Evolutionary conservation across 169 alveolate genomes (phyloP), one percentile per base, ranked within the genome.

Genomic region (Plasmodium billcollinsi): DNA sequence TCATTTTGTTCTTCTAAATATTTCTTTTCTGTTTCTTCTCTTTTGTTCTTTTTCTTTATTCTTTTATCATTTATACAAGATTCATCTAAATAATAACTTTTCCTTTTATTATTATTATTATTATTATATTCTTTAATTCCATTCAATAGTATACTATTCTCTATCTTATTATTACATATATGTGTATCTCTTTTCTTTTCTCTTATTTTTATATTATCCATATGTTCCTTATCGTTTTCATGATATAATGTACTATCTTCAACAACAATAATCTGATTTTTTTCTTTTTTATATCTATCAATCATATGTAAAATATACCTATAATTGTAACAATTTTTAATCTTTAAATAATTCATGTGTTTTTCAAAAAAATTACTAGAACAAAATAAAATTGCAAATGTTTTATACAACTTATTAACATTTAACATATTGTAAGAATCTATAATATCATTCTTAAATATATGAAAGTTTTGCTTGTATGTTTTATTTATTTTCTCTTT

Each of bases 361-460:
- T 24, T 54, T 39, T 78, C 59, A 78, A 65, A 50, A 78, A 78
- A 78, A 52, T 78, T 78, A 24, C 89, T 78, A 9, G 74, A 75
- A 58, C 52, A 54, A 3, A 78, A 69, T n/a, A 78, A 71, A 21
- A 78, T 50, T 0, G 29, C 26, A 78, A 39, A 65, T 26, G 65
- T 78, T n/a, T 66, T 39, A 3, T 59, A 76, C 2, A 78, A 20
- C n/a, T 66, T 26, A 3, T 45, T 9, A 11, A 78, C 71, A 43
- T 78, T 24, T 14, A 78, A 52, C 4, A 29, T 12, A 33, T 39
- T 52, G 14, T 47, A 52, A 50, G 69, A 49, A 8, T 49, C 14
- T 21, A 58, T 18, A 0, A 78, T 6, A 18, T 78, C 71, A 6
- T 18, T 39, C 61, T 78, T 50, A 29, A 65, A 78, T 5, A 24